Percentiles rank a stretch among this genome's conserved stretches.
Conservation (phyloP, 495 filamentous ascomycete species). For the Aspergillus nanangensis region DNA sequence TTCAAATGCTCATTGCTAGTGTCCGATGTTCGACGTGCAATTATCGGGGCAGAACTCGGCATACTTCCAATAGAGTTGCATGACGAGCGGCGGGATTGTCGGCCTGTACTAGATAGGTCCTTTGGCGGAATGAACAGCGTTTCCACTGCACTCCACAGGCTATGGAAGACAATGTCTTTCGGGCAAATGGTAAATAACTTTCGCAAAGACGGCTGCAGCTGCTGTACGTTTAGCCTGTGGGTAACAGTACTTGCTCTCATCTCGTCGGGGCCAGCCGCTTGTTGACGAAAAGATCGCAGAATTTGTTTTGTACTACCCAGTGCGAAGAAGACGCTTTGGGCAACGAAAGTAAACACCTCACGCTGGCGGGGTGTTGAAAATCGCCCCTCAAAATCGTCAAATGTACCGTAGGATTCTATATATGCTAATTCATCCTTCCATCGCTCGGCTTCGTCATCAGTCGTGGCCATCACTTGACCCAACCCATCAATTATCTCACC, state of each 20-base stretch:
- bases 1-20: slow-evolving; percentile 35
- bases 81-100: slow-evolving; percentile 33
- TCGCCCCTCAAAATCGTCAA: slow-evolving; percentile 36
- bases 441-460: slow-evolving; percentile 31
- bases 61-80: slow-evolving; percentile 26
- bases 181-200: slow-evolving; percentile 37
- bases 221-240: slow-evolving; percentile 25
- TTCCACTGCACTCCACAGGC: slow-evolving; percentile 70
- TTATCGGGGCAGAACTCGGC: slow-evolving; percentile 18
- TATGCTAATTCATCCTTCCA: slow-evolving; percentile 39
- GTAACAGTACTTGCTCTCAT: slow-evolving; percentile 2
- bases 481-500: slow-evolving; percentile 38
- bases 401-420: slow-evolving; percentile 35
- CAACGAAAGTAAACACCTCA: slow-evolving; percentile 52
- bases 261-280: slow-evolving; percentile 16
- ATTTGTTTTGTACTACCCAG: slow-evolving; percentile 62
- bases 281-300: slow-evolving; percentile 58
- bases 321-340: slow-evolving; percentile 71
- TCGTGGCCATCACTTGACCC: slow-evolving; percentile 28
- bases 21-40: slow-evolving; percentile 25
- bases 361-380: slow-evolving; percentile 37
- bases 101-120: slow-evolving; percentile 38
- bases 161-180: slow-evolving; percentile 61
- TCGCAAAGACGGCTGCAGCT: slow-evolving; percentile 28
- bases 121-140: slow-evolving; percentile 63